Evolutionary conservation across 176 grass and related monocot genomes (phyloP).

Genomic region (Chrysopogon serrulatus): DNA sequence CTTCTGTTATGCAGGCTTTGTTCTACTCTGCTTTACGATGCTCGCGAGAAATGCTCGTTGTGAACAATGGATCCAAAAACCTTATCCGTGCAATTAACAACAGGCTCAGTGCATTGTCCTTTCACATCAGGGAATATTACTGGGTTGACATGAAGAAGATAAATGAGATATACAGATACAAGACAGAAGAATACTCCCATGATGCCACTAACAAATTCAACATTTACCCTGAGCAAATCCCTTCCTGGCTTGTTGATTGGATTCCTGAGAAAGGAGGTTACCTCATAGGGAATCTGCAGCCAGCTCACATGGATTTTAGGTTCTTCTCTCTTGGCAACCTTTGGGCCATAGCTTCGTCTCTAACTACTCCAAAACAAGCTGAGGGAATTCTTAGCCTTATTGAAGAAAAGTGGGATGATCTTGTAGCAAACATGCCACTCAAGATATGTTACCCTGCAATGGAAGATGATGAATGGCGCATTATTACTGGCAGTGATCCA

Average conservation of each 20-base stretch:
- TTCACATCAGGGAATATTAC: constrained; percentile 82
- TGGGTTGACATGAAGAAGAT: constrained; percentile 91
- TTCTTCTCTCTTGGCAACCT: constrained; percentile 84
- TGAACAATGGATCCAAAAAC: constrained; percentile 51
- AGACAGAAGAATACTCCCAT: constrained; percentile 87
- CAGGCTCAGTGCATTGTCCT: constrained; percentile 79
- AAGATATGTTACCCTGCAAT: constrained; percentile 82
- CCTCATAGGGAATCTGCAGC: constrained; percentile 81
- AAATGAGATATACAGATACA: constrained; percentile 88
- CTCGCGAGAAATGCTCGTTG: constrained; percentile 71
- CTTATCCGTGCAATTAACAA: constrained; percentile 74
- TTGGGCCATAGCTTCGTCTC: constrained; percentile 74
- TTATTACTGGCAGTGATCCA: constrained; percentile 88
- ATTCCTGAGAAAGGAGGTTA: constrained; percentile 82
- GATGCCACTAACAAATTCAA: constrained; percentile 90
- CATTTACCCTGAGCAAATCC: constrained; percentile 86
- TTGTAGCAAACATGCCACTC: constrained; percentile 70
- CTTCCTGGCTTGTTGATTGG: constrained; percentile 84
- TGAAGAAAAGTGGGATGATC: constrained; percentile 88
- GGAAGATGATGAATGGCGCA: constrained; percentile 82
- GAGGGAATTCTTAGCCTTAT: constrained; percentile 82
- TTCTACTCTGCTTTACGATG: constrained; percentile 81
- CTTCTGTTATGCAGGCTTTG: constrained; percentile 50
- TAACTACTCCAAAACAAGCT: constrained; percentile 76
- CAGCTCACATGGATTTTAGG: constrained; percentile 90